Base-by-base conservation (phyloP, 306 rosid genomes). In the Sesbania bispinosa region DNA sequence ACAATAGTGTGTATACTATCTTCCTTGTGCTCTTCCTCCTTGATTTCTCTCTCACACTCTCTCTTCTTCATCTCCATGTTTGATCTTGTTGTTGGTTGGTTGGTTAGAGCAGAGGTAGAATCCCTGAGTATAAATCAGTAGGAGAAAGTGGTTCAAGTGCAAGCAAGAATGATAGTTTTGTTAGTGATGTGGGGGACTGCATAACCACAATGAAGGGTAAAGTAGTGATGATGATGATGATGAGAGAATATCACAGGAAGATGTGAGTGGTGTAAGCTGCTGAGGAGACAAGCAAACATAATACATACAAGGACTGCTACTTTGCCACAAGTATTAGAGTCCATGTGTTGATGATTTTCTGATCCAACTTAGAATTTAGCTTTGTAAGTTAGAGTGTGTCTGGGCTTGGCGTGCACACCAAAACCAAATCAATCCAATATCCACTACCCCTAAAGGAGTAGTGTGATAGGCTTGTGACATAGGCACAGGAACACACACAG, bases 211-310 rank as follows among this genome's bases (percentile, higher is more conserved):
- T 77, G 86, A 78, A 8, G 52, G 74, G 30, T 82, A 80, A 80
- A 88, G 85, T 79, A 41, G 85, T 83, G 79, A 75, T 84, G 84
- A 80, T 76, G 71, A 78, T n/a, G 79, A 79, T 74, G 80, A 80
- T 79, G 82, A 46, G 83, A 73, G 77, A 27, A 67, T 58, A 29
- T 78, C 74, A 68, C 21, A 48, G 71, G 2, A 69, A 51, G 60
- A 71, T 61, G 78, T 82, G 74, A 81, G 66, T 51, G 80, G 80
- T 81, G 84, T 74, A 74, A 54, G 86, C 32, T 82, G 68, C 23
- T 45, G 75, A 77, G 96, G 85, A 83, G 96, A 90, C 98, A 90
- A 82, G 71, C 30, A 83, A 80, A 93, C 97, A 87, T 48, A 73
- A 45, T 42, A 39, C 30, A 33, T 24, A 69, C 57, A 87, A 77